Base-by-base conservation (phyloP, 495 filamentous ascomycete genomes). In the Aspergillus nidulans region DNA sequence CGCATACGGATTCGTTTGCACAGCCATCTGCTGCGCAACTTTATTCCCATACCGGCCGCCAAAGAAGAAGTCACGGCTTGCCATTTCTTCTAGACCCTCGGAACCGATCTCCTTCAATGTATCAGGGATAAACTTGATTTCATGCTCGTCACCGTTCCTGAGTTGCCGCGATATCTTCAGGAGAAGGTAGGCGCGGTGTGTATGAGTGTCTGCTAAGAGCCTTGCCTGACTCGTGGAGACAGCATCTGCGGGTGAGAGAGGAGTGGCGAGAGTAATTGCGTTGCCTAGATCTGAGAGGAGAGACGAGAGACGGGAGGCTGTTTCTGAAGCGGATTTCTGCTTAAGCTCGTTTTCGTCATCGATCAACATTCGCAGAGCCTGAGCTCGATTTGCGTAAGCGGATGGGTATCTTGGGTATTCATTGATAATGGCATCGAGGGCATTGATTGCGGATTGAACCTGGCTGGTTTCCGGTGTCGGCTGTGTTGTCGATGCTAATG, bases 1-100 rank as follows among this genome's bases (percentile, higher is more conserved):
- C 23, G 90, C 90, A 59, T 88, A 89, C 28, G 91, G 91, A 76
- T 95, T 96, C 39, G 85, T 88, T 69, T 80, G 78, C 42, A 94
- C 90, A 2, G 87, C 85, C 71, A 95, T 70, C 41, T 80, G 82
- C 71, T 85, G 85, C 12, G 85, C 90, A 53, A 91, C 79, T 57
- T 85, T 83, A 69, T 89, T 90, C 15, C 90, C 91, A 68, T 87
- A 95, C 61, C 81, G 68, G 1, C 88, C 90, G 0, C 87, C 90
- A 56, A 84, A 66, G 47, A 82, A 85, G 69, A 95, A 92, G 61
- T 90, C 86, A 32, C 76, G 73, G 55, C 84, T 86, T 2, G 88
- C 89, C 53, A 82, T 81, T 59, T 88, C 82, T 69, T 92, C 90
- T 36, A 92, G 77, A 32, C 82, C 74, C 20, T 73, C 73, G 53